These are phyloP conservation scores for Wickerhamomyces sp. DNA, from an alignment of 1,139 yeast genomes.

Conservation along the genomic window DNA sequence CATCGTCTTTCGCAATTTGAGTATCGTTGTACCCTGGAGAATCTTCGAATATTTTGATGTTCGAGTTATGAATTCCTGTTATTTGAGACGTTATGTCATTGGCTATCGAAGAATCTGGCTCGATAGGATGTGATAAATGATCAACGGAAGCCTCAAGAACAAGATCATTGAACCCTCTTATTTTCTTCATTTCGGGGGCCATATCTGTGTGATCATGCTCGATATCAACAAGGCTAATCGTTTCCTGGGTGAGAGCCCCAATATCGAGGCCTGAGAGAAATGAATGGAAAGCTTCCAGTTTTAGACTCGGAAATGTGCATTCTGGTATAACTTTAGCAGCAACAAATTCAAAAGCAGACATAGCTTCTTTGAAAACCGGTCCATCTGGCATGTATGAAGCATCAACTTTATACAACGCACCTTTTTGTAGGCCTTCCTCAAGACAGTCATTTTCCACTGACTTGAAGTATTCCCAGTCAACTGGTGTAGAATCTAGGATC, in stretches of 20 bases:
- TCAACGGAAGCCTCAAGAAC: too few relatives aligned
- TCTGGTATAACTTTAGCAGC: background rate
- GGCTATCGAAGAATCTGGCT: background rate
- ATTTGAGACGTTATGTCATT: background rate
- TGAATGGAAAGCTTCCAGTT: background rate
- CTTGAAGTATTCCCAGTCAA: background rate
- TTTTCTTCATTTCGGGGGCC: too few relatives aligned
- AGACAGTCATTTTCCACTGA: slow-evolving; percentile 4
- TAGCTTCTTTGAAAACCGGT: slow-evolving; percentile 14
- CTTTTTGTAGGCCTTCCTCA: slow-evolving; percentile 15
- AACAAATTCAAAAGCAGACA: slow-evolving; percentile 9
- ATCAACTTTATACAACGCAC: slow-evolving; percentile 13
- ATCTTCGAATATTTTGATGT: slow-evolving; percentile 6
- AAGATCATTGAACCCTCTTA: too few relatives aligned
- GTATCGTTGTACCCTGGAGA: background rate
- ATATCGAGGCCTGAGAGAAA: too few relatives aligned
- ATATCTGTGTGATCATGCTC: too few relatives aligned
- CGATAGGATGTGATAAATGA: background rate
- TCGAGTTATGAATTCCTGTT: slow-evolving; percentile 1
- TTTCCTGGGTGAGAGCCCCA: too few relatives aligned
- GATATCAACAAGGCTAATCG: too few relatives aligned
- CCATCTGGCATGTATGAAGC: slow-evolving; percentile 15
- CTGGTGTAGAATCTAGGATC: background rate
- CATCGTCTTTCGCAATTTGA: background rate
- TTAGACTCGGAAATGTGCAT: background rate